A percentile compares a stretch with the other conserved stretches of the same genome.
phyloP scores from a whole-genome alignment of 1,284 basidiomycete genomes.

The Sporisorium scitamineum region DNA sequence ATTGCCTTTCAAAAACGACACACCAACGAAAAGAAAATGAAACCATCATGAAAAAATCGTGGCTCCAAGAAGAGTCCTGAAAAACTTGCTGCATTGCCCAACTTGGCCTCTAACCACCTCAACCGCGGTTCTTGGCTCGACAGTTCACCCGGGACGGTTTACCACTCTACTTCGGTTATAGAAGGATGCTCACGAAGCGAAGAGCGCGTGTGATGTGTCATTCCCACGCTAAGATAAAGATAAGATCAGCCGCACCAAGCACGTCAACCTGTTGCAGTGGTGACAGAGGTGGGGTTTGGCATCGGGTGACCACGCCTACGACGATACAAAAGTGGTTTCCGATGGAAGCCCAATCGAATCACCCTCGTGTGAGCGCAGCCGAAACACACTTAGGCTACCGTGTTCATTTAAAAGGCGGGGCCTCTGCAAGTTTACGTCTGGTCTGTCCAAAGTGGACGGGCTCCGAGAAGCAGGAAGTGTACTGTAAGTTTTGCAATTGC shows the following conservation, averaged over 20 bases:
- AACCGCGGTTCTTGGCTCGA: not conserved
- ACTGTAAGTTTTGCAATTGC: too few species aligned
- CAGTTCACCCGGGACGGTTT: not conserved
- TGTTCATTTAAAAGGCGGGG: too few species aligned
- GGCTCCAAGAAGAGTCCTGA: not conserved
- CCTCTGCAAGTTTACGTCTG: not conserved
- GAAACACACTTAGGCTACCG: not conserved
- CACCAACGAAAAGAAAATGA: not conserved
- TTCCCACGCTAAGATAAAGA: slow-evolving; percentile 23
- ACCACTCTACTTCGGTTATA: not conserved
- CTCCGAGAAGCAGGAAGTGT: not conserved
- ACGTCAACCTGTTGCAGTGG: not conserved
- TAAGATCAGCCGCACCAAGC: not conserved
- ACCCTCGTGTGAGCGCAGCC: not conserved
- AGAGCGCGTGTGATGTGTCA: not conserved
- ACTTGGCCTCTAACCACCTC: not conserved
- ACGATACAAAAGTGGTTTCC: not conserved
- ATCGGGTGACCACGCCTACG: not conserved
- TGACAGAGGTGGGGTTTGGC: not conserved
- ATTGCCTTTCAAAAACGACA: too few species aligned
- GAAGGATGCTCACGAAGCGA: not conserved
- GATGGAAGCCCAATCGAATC: slow-evolving; percentile 5
- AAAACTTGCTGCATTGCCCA: not conserved
- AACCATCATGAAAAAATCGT: not conserved
- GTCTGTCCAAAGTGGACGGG: not conserved